Evolutionary conservation across 768 basidiomycete genomes (phyloP).

Genomic region (Pulveroboletus sp.): DNA sequence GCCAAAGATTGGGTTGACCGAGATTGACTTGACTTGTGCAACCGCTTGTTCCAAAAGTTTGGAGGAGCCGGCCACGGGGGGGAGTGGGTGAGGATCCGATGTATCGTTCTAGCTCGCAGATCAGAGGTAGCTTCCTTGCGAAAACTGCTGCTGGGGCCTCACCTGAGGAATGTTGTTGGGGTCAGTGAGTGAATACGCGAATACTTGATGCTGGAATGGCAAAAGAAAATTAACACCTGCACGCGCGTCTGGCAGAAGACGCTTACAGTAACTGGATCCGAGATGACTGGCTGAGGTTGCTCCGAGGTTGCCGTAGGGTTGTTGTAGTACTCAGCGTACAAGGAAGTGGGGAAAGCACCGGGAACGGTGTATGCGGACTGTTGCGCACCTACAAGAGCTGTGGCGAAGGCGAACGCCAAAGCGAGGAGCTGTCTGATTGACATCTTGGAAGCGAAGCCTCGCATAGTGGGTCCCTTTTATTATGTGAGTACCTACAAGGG

Average conservation of each 20-base stretch:
- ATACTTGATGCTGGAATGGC: slow-evolving; percentile 46
- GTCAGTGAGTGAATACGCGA: slow-evolving; percentile 58
- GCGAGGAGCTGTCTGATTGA: slow-evolving; percentile 5
- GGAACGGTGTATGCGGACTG: slow-evolving; percentile 45
- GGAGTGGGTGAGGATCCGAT: slow-evolving; percentile 60
- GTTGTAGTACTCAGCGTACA: slow-evolving; percentile 66
- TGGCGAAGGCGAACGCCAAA: slow-evolving; percentile 3
- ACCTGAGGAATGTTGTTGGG: slow-evolving; percentile 55
- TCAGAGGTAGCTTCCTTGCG: not conserved
- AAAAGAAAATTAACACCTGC: not conserved
- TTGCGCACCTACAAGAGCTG: slow-evolving; percentile 9
- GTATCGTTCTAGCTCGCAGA: slow-evolving; percentile 43
- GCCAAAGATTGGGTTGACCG: slow-evolving; percentile 48
- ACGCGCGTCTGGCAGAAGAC: not conserved
- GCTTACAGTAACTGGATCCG: slow-evolving; percentile 62
- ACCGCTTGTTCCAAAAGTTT: slow-evolving; percentile 49
- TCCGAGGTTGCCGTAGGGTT: slow-evolving; percentile 64
- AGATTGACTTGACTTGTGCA: slow-evolving; percentile 52
- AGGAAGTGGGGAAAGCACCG: slow-evolving; percentile 60
- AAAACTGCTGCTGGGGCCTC: not conserved
- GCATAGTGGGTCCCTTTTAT: slow-evolving; percentile 8
- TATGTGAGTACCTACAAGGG: too few species aligned
- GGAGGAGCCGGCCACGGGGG: slow-evolving; percentile 46
- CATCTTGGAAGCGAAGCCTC: slow-evolving; percentile 7
- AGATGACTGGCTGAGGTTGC: slow-evolving; percentile 73